Conservation (phyloP, 2,329 filamentous ascomycete genomes). For the Hypoxylon sp. region DNA sequence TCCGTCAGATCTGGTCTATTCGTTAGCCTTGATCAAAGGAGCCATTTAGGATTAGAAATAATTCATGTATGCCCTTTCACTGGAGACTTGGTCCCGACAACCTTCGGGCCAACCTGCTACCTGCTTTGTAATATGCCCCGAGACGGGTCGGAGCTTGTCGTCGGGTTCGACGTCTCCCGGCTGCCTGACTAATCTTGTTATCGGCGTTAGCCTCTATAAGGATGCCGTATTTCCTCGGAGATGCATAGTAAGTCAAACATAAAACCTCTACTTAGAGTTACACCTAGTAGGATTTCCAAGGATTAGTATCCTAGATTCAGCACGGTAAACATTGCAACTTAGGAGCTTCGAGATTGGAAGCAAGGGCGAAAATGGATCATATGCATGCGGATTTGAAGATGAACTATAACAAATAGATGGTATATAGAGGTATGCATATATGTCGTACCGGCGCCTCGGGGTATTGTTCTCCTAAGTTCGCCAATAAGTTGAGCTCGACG, state of each 20-base stretch:
- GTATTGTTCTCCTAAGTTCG: neutral
- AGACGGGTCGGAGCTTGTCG: slow-evolving; percentile 4
- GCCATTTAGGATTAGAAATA: neutral
- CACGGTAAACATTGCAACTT: neutral
- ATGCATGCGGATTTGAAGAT: slow-evolving; percentile 7
- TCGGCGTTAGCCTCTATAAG: neutral
- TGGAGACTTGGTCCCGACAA: slow-evolving; percentile 1
- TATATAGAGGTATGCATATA: slow-evolving; percentile 27
- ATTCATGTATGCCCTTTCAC: neutral
- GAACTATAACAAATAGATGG: slow-evolving; percentile 29
- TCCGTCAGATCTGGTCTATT: neutral
- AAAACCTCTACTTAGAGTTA: neutral
- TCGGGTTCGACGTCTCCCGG: neutral
- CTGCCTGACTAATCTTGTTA: neutral
- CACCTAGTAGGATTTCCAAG: slow-evolving; percentile 12
- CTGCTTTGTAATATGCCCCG: slow-evolving; percentile 8
- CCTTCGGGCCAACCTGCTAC: neutral
- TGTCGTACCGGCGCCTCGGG: slow-evolving; percentile 9
- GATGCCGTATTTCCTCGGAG: neutral
- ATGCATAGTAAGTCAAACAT: slow-evolving; percentile 3
- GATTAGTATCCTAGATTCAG: slow-evolving; percentile 12
- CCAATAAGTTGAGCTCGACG: neutral
- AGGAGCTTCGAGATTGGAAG: neutral
- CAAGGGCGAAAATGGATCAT: slow-evolving; percentile 4
- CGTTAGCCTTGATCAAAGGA: neutral